Evolutionary conservation across 208 protist genomes (phyloP), one percentile per base, ranked within the genome.

Genomic region (Tritrichomonas musculus): DNA sequence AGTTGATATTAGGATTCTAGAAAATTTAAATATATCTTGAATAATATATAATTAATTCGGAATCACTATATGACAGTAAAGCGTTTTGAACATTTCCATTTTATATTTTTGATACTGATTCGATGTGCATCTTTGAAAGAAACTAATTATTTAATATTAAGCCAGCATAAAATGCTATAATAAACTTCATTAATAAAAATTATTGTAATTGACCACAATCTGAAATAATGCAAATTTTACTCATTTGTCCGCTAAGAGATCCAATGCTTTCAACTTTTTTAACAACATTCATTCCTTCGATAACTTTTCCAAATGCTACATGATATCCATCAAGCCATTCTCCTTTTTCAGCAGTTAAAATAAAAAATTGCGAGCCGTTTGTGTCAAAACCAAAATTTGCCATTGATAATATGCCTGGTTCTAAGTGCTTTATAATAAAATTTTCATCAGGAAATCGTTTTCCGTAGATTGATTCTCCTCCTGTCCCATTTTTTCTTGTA

Each of bases 351-450:
- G 96, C 95, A 14, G 96, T 96, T 13, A 96, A 96, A 30, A 97
- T 96, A 77, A 97, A 97, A 80, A 97, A 97, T 75, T 97, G 96
- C 0, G 94, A 96, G 0, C 93, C 92, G 84, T 97, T 97, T 27
- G 96, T 96, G 55, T 97, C 93, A 0, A 95, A 93, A 4, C 96
- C 97, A 36, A 93, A 80, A 49, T 98, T 97, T 47, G 97, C 97
- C 97, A 98, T 97, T 49, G 94, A 96, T 0, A 98, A 55, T 0
- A 98, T 80, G 0, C 97, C 97, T 30, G 95, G 82, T 5, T 88
- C 94, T 77, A 13, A 39, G 93, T 92, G 57, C 39, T 50, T 69
- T 13, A 65, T 55, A 33, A 44, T 49, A 41, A 93, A 93, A 93
- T 41, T 57, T 73, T 97, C 96, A 93, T 97, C 96, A 44, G 92